Conservation (phyloP, 352 stramenopile species). For the Globisporangium canariense region DNA sequence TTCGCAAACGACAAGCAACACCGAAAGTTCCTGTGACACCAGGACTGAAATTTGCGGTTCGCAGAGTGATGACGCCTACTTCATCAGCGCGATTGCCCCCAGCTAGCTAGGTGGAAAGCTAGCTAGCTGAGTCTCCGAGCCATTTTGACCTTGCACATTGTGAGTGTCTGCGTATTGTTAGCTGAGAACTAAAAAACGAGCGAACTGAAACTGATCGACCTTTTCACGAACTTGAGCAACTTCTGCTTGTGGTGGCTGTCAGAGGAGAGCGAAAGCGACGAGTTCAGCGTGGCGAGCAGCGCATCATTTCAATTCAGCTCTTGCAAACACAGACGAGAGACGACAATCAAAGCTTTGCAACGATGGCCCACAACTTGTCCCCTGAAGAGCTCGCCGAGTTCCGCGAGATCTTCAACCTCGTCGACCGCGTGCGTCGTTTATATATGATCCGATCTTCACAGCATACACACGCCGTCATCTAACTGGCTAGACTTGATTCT, state of each 20-base stretch:
- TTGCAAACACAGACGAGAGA: background rate
- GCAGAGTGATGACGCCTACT: slow-evolving; percentile 2
- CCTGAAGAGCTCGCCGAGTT: slow-evolving; percentile 89
- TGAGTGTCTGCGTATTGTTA: background rate
- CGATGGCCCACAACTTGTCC: slow-evolving; percentile 64
- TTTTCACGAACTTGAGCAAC: background rate
- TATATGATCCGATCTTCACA: background rate
- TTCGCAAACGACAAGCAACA: slow-evolving; percentile 1
- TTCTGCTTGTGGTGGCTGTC: background rate
- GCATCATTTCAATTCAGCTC: background rate
- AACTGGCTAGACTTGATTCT: background rate
- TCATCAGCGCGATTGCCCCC: slow-evolving; percentile 9
- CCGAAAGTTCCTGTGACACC: background rate
- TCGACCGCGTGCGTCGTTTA: slow-evolving; percentile 68
- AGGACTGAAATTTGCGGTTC: background rate
- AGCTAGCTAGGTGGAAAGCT: slow-evolving; percentile 1
- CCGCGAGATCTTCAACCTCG: slow-evolving; percentile 94
- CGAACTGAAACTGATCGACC: background rate
- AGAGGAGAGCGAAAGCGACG: background rate
- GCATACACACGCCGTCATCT: background rate
- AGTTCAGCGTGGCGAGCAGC: background rate
- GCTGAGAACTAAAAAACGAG: background rate
- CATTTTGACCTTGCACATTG: background rate
- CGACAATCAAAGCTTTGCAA: background rate
- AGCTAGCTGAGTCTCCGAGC: background rate